These are phyloP conservation scores for Penstemon davidsonii DNA, from an alignment of 257 asterid species.

Conservation along the genomic window DNA sequence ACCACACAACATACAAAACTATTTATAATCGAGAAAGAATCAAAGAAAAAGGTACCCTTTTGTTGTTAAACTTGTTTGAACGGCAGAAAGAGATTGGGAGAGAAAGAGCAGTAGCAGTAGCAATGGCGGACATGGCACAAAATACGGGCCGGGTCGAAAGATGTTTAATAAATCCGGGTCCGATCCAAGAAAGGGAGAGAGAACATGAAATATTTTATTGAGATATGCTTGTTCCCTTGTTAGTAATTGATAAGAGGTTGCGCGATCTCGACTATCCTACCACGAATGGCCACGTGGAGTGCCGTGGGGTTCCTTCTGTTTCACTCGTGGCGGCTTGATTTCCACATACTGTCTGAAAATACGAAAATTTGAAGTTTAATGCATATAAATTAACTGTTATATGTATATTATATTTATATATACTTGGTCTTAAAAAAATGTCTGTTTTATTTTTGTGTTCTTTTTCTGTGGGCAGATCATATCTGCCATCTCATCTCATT, in stretches of 20 bases:
- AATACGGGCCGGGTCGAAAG: constrained; percentile 30
- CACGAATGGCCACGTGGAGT: constrained; percentile 55
- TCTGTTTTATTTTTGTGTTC: neutral
- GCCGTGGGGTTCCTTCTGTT: constrained; percentile 25
- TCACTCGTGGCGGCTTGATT: constrained; percentile 46
- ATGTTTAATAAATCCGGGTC: constrained; percentile 8
- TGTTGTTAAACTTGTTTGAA: constrained; percentile 49
- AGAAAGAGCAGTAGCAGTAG: constrained; percentile 78
- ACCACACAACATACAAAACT: neutral
- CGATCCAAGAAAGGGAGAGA: constrained; percentile 28
- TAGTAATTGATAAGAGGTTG: constrained; percentile 64
- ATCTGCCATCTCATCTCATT: neutral
- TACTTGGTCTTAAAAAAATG: no score
- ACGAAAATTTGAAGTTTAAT: neutral
- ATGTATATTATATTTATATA: neutral
- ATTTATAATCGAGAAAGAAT: neutral
- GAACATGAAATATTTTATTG: constrained; percentile 7
- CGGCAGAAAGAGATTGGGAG: constrained; percentile 64
- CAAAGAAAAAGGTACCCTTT: constrained; percentile 46
- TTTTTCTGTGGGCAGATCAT: neutral
- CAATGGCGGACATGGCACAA: constrained; percentile 76
- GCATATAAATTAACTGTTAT: neutral
- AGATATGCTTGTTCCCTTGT: constrained; percentile 24
- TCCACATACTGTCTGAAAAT: constrained; percentile 38
- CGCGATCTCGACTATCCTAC: constrained; percentile 73